A percentile compares a stretch with the other conserved stretches of the same genome.
Evolutionary conservation across 768 basidiomycete genomes (phyloP).

Genomic region (Clitopilus passeckerianus): DNA sequence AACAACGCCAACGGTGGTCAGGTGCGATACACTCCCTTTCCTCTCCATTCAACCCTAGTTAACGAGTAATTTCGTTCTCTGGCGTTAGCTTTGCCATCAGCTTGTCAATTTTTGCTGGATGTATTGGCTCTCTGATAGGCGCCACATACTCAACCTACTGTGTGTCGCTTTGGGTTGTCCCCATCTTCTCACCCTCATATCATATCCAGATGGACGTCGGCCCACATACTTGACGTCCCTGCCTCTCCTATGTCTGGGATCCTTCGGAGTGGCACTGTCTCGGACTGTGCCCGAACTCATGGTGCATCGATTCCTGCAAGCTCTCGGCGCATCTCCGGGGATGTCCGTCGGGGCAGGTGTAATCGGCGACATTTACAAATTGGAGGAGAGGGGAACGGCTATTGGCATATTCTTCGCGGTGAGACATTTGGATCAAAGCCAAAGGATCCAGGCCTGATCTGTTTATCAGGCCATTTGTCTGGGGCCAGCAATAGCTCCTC

Average conservation of each 20-base stretch:
- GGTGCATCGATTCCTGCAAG: constrained; percentile 61
- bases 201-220: constrained; percentile 54
- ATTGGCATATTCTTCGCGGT: constrained; percentile 59
- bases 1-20: constrained; percentile 52
- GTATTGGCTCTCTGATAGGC: constrained; percentile 25
- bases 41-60: background rate
- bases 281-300: constrained; percentile 41
- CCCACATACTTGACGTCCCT: constrained; percentile 54
- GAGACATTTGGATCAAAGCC: background rate
- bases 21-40: constrained; percentile 18
- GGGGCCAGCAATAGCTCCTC: no score
- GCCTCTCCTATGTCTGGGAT: constrained; percentile 54
- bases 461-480: no score
- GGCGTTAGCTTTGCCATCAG: constrained; percentile 28
- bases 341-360: constrained; percentile 53
- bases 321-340: constrained; percentile 55
- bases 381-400: constrained; percentile 56
- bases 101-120: constrained; percentile 25
- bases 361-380: constrained; percentile 61
- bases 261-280: constrained; percentile 53
- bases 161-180: constrained; percentile 11
- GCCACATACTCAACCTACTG: constrained; percentile 35
- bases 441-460: no score
- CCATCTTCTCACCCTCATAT: background rate
- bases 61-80: no score